Conservation (phyloP, 805 yeast species). For the Spathaspora arborariae region DNA sequence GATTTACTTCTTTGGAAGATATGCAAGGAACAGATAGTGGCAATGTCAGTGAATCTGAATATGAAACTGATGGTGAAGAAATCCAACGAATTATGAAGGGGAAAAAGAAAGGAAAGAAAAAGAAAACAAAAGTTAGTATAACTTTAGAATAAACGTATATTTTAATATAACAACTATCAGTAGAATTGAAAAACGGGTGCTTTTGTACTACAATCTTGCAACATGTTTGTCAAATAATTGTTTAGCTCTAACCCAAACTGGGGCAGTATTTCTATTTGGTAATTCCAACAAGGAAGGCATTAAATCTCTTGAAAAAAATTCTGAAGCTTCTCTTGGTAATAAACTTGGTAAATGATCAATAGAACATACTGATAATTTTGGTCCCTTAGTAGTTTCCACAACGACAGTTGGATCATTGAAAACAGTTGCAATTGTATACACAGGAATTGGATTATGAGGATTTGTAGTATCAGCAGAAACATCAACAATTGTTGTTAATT, state of each 20-base stretch:
- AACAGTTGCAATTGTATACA: constrained; percentile 84
- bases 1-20: constrained; percentile 24
- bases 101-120: constrained; percentile 38
- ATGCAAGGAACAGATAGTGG: constrained; percentile 15
- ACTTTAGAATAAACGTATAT: constrained; percentile 43
- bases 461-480: constrained; percentile 98
- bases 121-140: constrained; percentile 42
- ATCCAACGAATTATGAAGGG: constrained; percentile 55
- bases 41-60: constrained; percentile 59
- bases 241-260: constrained; percentile 92
- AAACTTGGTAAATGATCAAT: constrained; percentile 96
- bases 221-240: constrained; percentile 81
- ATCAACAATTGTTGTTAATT: constrained; percentile 87
- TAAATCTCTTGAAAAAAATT: constrained; percentile 81
- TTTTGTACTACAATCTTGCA: constrained; percentile 63
- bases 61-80: constrained; percentile 72
- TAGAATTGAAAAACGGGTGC: too few relatives aligned
- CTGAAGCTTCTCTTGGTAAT: constrained; percentile 96
- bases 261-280: constrained; percentile 75
- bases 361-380: constrained; percentile 85
- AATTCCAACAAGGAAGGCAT: constrained; percentile 84
- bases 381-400: constrained; percentile 76
- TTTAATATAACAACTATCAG: too few relatives aligned
- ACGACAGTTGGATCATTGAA: constrained; percentile 87
- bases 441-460: constrained; percentile 97